A percentile compares a stretch with the other conserved stretches of the same genome.
phyloP scores from a whole-genome alignment of 2,329 filamentous ascomycete genomes.

The Grosmannia serpens region DNA sequence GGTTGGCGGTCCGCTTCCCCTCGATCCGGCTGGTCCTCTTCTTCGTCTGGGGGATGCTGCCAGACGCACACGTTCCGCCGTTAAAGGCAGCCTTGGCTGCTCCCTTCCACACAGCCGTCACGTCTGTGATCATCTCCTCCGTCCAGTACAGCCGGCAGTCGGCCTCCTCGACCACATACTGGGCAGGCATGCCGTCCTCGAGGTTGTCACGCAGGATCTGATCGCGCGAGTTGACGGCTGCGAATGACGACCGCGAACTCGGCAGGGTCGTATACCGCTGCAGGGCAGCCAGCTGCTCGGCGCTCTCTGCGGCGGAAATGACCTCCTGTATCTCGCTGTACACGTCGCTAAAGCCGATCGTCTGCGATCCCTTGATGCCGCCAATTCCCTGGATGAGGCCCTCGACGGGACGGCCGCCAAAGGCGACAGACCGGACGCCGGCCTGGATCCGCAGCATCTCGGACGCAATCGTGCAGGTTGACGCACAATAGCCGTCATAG shows the following conservation, averaged over 20 bases:
- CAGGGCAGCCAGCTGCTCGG: conserved; percentile 6
- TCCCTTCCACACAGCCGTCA: conserved; percentile 34
- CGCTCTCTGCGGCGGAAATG: conserved; percentile 5
- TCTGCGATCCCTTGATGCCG: conserved; percentile 47
- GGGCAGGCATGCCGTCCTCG: conserved; percentile 30
- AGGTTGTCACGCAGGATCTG: conserved; percentile 23
- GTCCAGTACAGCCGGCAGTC: conserved; percentile 43
- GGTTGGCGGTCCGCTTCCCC: not conserved
- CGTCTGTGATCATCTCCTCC: conserved; percentile 32
- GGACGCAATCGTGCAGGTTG: conserved; percentile 20
- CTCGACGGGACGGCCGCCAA: conserved; percentile 47
- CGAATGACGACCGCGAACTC: conserved; percentile 5
- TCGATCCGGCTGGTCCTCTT: not conserved
- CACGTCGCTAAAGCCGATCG: not conserved
- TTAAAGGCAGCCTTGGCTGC: conserved; percentile 26
- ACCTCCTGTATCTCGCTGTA: conserved; percentile 13
- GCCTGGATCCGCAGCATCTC: conserved; percentile 19
- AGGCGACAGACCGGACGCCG: conserved; percentile 43
- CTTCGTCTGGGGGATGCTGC: conserved; percentile 2
- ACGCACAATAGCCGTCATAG: conserved; percentile 25
- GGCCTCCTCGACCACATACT: conserved; percentile 35
- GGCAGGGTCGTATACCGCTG: conserved; percentile 5
- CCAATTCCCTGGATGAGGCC: conserved; percentile 50
- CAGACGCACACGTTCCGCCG: conserved; percentile 8
- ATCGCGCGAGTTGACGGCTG: conserved; percentile 27